A percentile compares a stretch with the other conserved stretches of the same genome.
Evolutionary conservation across 2,329 filamentous ascomycete genomes (phyloP).

Genomic region (Cadophora luteo-olivacea): DNA sequence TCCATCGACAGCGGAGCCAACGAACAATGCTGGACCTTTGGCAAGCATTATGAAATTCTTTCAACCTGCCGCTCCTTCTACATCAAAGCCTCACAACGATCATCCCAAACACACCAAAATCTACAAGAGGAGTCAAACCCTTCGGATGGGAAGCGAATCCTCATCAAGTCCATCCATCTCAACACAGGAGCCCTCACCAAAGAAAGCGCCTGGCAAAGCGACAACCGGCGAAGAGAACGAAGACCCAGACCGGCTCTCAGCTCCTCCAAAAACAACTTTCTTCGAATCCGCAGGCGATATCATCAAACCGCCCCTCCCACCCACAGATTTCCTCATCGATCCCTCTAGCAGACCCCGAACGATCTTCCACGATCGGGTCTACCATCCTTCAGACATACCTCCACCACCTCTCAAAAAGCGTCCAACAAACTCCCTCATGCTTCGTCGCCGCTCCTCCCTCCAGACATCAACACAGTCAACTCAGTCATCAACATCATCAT

Average conservation of each 20-base stretch:
- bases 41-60: constrained; percentile 73
- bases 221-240: constrained; percentile 49
- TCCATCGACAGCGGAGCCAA: constrained; percentile 35
- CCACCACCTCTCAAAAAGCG: constrained; percentile 72
- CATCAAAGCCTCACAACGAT: constrained; percentile 55
- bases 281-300: constrained; percentile 95
- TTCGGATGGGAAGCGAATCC: constrained; percentile 50
- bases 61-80: constrained; percentile 57
- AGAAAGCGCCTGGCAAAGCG: constrained; percentile 46
- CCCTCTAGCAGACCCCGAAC: constrained; percentile 82
- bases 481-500: background rate
- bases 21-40: constrained; percentile 56
- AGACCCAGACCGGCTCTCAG: constrained; percentile 57
- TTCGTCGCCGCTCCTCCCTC: constrained; percentile 33
- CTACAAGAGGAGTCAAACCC: constrained; percentile 79
- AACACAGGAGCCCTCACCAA: constrained; percentile 14
- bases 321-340: constrained; percentile 81
- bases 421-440: constrained; percentile 38
- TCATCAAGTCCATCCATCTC: constrained; percentile 26
- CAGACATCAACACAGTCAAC: background rate
- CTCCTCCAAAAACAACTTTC: constrained; percentile 88
- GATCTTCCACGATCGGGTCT: constrained; percentile 96
- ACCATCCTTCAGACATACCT: constrained; percentile 92
- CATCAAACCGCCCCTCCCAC: constrained; percentile 86
- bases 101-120: constrained; percentile 71